Evolutionary conservation across 768 basidiomycete species (phyloP), one percentile per base, ranked within the genome.

Genomic region (Phanerodontia chrysosporium): DNA sequence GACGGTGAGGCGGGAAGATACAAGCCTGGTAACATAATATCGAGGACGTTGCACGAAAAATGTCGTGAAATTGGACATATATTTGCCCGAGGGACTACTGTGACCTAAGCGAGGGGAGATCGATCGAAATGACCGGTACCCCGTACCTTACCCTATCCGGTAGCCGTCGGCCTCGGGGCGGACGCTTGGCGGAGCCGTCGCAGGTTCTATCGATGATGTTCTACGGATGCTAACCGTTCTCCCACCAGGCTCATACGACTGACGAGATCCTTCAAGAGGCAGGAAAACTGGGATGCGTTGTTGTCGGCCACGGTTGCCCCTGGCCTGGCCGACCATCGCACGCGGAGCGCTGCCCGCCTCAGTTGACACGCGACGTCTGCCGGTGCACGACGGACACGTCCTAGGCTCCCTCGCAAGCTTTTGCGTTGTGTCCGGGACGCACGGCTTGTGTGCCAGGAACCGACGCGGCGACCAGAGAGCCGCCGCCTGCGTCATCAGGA

Each of bases 91-190:
- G 18, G 12, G n/a, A 24, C 52, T 53, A 42, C 51, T 29, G 51
- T 22, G 51, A 32, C 32, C 30, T 51, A 51, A 51, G 52, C 52
- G 52, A 42, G 52, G 10, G 3, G n/a, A 42, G 52, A 53, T 53
- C 52, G 36, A 53, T 53, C 52, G 35, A 22, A 25, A 25, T 39
- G 8, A 21, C n/a, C n/a, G n/a, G n/a, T n/a, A n/a, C 44, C 51
- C 51, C 51, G 52, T 14, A 39, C 52, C 39, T 39, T 53, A 35
- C 52, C 52, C 25, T 53, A 24, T 53, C 36, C 3, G 22, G 52
- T 9, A 21, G n/a, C 52, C 35, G 52, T 53, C 52, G 52, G 30
- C 16, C 22, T 14, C 21, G 52, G 18, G 30, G 51, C 21, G 13
- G 51, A 36, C 28, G 51, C 30, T 35, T 21, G 51, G n/a, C 9